Percentiles rank a stretch among this genome's conserved stretches.
These are phyloP conservation scores for Bruguiera sexangula DNA, from an alignment of 345 rosid genomes.

Conservation along the genomic window DNA sequence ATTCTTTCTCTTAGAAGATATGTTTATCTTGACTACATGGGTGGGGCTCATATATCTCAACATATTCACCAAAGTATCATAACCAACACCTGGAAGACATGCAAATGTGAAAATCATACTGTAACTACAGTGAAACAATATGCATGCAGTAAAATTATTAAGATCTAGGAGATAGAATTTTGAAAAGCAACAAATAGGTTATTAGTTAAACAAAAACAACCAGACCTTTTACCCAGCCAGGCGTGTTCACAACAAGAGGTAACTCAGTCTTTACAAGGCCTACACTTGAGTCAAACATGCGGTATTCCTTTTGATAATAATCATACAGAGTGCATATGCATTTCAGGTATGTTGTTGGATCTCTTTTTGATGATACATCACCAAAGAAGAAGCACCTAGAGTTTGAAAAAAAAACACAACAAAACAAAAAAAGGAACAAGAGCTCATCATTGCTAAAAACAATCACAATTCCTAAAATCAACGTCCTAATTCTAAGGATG, in stretches of 20 bases:
- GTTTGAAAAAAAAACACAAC: background rate
- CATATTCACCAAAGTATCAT: slow-evolving; percentile 72
- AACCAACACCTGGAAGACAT: slow-evolving; percentile 69
- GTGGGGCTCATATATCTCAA: slow-evolving; percentile 65
- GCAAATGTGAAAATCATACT: slow-evolving; percentile 2
- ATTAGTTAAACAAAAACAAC: slow-evolving; percentile 1
- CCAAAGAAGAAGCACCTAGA: slow-evolving; percentile 82
- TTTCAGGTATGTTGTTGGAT: slow-evolving; percentile 68
- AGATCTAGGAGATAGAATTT: background rate
- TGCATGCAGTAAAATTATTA: background rate
- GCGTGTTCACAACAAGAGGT: slow-evolving; percentile 86
- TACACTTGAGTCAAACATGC: slow-evolving; percentile 29
- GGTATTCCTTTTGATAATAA: slow-evolving; percentile 52
- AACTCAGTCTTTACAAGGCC: slow-evolving; percentile 38
- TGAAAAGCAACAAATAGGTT: background rate
- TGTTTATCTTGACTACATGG: slow-evolving; percentile 84
- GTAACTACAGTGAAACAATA: background rate
- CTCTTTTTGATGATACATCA: slow-evolving; percentile 80
- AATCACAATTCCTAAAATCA: background rate
- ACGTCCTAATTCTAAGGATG: background rate
- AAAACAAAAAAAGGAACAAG: background rate
- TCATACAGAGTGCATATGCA: slow-evolving; percentile 53
- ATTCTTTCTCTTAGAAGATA: slow-evolving; percentile 61
- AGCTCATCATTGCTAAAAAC: background rate
- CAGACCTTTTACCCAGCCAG: slow-evolving; percentile 98